Conservation (phyloP, 495 filamentous ascomycete genomes). For the Penicillium paradoxum region DNA sequence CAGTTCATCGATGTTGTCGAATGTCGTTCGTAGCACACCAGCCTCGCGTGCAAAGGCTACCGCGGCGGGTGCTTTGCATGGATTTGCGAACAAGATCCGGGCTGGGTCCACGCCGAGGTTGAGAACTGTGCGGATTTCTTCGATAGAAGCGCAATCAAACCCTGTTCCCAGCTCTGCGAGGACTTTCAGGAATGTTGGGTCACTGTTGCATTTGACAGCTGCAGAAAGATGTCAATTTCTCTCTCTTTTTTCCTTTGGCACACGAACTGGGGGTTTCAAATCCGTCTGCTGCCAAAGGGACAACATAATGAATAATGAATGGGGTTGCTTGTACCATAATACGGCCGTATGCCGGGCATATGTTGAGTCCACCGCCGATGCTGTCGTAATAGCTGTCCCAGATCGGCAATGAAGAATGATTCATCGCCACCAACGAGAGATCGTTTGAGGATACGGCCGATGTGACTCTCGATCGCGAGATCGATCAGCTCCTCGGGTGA, state of each 20-base stretch:
- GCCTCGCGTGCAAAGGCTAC: slow-evolving; percentile 16
- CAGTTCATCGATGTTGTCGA: slow-evolving; percentile 35
- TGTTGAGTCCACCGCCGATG: slow-evolving; percentile 9
- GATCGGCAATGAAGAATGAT: slow-evolving; percentile 26
- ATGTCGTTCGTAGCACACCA: slow-evolving; percentile 26
- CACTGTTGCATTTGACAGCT: slow-evolving; percentile 39
- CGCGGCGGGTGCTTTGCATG: slow-evolving; percentile 24
- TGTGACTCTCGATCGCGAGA: slow-evolving; percentile 14
- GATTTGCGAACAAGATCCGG: slow-evolving; percentile 32
- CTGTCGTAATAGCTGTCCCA: slow-evolving; percentile 14
- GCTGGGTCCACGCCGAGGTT: slow-evolving; percentile 26
- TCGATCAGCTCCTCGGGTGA: slow-evolving; percentile 9
- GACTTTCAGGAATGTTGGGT: slow-evolving; percentile 20
- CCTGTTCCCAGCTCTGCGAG: slow-evolving; percentile 23
- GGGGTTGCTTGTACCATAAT: slow-evolving; percentile 13
- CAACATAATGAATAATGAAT: neutral
- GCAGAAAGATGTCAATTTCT: neutral
- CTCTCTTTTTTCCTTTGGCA: neutral
- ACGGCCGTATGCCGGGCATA: slow-evolving; percentile 18
- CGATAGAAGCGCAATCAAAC: slow-evolving; percentile 34
- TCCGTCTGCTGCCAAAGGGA: neutral
- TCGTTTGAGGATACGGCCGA: slow-evolving; percentile 2
- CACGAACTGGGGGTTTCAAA: neutral
- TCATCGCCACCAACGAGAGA: slow-evolving; percentile 14
- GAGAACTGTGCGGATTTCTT: slow-evolving; percentile 25